A percentile compares a stretch with the other conserved stretches of the same genome.
Evolutionary conservation across 306 rosid species (phyloP).

Genomic region (Fragaria nilgerrensis): DNA sequence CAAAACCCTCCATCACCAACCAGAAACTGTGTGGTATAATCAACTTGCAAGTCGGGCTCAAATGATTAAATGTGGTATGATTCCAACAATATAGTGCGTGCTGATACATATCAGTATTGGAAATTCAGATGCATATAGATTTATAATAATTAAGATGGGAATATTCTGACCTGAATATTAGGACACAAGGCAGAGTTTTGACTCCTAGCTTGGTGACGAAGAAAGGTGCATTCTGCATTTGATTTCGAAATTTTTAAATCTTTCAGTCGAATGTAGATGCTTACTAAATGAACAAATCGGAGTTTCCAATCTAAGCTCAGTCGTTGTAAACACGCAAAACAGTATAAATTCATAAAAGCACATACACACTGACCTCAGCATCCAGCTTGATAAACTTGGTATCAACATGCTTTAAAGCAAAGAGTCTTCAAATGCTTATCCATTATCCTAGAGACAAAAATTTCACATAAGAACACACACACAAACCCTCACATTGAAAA

Average conservation of each 20-base stretch:
- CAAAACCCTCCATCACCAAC: background rate
- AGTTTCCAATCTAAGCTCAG: constrained; percentile 19
- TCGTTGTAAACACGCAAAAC: constrained; percentile 19
- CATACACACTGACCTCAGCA: constrained; percentile 67
- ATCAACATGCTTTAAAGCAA: constrained; percentile 58
- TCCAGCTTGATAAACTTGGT: constrained; percentile 81
- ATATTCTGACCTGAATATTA: constrained; percentile 76
- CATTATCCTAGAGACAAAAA: constrained; percentile 59
- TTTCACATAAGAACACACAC: constrained; percentile 16
- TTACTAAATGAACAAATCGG: background rate
- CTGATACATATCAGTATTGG: background rate
- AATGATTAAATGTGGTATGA: background rate
- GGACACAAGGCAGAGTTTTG: constrained; percentile 90
- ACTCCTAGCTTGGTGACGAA: constrained; percentile 77
- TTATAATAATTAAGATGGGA: constrained; percentile 10
- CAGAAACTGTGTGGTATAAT: background rate
- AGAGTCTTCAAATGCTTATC: constrained; percentile 91
- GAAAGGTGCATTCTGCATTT: constrained; percentile 91
- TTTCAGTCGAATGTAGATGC: background rate
- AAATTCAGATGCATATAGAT: constrained; percentile 6
- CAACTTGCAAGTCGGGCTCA: background rate
- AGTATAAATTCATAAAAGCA: background rate
- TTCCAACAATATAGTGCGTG: background rate
- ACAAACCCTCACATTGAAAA: background rate
- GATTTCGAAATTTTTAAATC: constrained; percentile 11